Base-by-base conservation (phyloP, 176 grass and related monocot genomes). In the Triticum turgidum region DNA sequence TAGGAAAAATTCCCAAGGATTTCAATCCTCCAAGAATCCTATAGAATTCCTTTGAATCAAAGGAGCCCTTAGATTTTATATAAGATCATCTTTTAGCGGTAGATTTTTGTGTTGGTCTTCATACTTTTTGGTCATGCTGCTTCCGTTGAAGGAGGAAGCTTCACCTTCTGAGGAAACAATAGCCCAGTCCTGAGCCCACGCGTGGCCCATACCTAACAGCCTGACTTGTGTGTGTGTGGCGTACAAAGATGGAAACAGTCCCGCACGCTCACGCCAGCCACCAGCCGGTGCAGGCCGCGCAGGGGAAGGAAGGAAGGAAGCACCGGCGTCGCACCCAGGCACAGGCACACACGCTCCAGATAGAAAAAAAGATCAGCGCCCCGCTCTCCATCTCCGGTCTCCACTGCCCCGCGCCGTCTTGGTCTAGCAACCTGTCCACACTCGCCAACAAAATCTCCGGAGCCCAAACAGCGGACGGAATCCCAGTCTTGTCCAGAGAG, bases 381-480 rank as follows among this genome's bases (percentile, higher is more conserved):
- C 1, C 37, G 68, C 69, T 35, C 34, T 71, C 10, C 69, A 5
- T 13, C 12, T 41, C 4, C 20, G n/a, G 29, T 24, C 30, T 6
- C 33, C 52, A 11, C 44, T 52, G 8, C 45, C 15, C 41, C 15
- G 14, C 13, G 18, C 1, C 47, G 47, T 34, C 33, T 10, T 42
- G 6, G 73, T 32, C 32, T 22, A 3, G 63, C 63, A 30, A 24
- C 14, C 68, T 62, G 65, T 84, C 65, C 83, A 9, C 47, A 1
- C n/a, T 27, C 14, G 29, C 65, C 15, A 30, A 49, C 27, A 73
- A 80, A 89, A 84, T 84, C 87, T 58, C 33, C 58, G 41, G 66
- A 82, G 20, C 75, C 80, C 89, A 87, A 84, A 58, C 80, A 67
- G 42, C 73, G 41, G 79, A 86, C 89, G 89, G 84, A 79, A 86